Base-by-base conservation (phyloP, 306 rosid species). In the Quercus glauca region DNA sequence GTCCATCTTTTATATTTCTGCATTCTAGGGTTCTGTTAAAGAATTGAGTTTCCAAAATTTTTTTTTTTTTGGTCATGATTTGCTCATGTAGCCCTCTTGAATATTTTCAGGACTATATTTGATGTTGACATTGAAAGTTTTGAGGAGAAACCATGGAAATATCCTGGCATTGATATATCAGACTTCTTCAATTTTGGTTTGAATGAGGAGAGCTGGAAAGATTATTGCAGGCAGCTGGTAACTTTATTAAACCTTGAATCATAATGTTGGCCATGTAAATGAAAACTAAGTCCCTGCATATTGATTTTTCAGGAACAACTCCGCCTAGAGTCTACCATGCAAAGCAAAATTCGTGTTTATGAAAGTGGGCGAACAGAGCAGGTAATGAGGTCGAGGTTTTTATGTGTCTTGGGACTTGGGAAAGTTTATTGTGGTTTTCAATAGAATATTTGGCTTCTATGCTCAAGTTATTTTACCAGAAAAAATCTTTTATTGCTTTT, bases 161-260 rank as follows among this genome's bases (percentile, higher is more conserved):
- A 86, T 87, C 92, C 92, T 4, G 86, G 88, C 82, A 89, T 87
- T 76, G 99, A 96, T 73, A 19, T 61, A n/a, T 88, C 99, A 0
- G 98, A 93, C 81, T 96, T 88, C 84, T 96, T 96, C 91, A 96
- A 96, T 86, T 93, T 96, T 41, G 96, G 97, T 60, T 85, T 96
- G 81, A 96, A 89, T 80, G 99, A 96, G 79, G 99, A 96, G 55
- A 86, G 90, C 86, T 96, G 99, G 99, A 96, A 86, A 85, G 97
- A 90, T 83, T 96, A 96, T 87, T 90, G 98, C 94, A 96, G 85
- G 88, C 99, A 87, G 85, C 99, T 96, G 98, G 99, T 96, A 90
- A 80, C 43, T 55, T 55, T 61, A 28, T 80, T 83, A 79, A 57
- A 53, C 14, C 33, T 49, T 51, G 41, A 77, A 43, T 51, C 23